Conservation (phyloP, 164 flowering plant genomes). For the Piper longum region DNA sequence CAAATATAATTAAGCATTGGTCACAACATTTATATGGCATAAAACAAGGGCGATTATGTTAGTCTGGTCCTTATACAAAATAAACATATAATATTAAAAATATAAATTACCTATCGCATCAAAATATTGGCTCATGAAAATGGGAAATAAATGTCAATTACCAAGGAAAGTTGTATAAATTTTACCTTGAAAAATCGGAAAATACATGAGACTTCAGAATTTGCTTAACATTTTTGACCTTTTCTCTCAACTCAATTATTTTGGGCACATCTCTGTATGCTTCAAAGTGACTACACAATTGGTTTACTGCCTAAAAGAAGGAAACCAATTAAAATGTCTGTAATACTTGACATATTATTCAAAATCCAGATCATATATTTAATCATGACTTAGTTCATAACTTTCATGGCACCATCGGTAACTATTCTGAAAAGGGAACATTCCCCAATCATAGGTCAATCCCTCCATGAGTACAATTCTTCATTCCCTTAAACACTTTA, state of each 20-base stretch:
- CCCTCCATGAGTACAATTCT: not conserved
- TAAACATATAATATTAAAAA: too few relatives aligned
- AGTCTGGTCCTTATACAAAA: too few relatives aligned
- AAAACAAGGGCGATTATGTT: not conserved
- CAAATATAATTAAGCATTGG: not conserved
- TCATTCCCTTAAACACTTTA: not conserved
- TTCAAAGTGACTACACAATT: slow-evolving; percentile 92
- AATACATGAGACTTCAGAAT: slow-evolving; percentile 92
- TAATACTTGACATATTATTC: too few relatives aligned
- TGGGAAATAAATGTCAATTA: not conserved
- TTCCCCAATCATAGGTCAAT: not conserved
- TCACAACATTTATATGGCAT: not conserved
- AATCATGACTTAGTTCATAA: not conserved
- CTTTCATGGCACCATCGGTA: not conserved
- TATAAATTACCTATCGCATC: too few relatives aligned
- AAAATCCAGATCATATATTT: not conserved
- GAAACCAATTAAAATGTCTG: slow-evolving; percentile 2
- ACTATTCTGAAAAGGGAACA: not conserved
- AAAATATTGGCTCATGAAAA: not conserved
- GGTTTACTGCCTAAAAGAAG: slow-evolving; percentile 84
- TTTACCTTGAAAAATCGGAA: slow-evolving; percentile 94
- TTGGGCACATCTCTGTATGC: slow-evolving; percentile 90
- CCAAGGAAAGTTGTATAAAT: not conserved
- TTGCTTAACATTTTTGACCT: slow-evolving; percentile 90
- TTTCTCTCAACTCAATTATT: slow-evolving; percentile 88